Conservation (phyloP, 768 basidiomycete genomes). For the Psilocybe cyanescens region DNA sequence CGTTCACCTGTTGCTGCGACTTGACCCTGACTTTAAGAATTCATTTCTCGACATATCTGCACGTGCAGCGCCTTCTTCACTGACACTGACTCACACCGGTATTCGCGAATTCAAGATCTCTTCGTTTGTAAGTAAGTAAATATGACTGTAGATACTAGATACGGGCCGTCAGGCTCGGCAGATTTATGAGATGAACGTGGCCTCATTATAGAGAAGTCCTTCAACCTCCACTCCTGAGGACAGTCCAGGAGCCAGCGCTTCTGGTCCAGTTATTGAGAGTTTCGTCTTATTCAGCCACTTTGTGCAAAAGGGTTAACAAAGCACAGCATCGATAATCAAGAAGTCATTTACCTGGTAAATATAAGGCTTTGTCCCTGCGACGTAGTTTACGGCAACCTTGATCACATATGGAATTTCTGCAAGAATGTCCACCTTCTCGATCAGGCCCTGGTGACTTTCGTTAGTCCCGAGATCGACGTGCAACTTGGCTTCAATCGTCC, state of each 20-base stretch:
- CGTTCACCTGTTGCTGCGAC: conserved; percentile 8
- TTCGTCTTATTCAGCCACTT: conserved; percentile 55
- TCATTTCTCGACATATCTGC: not conserved
- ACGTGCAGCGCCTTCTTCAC: conserved; percentile 11
- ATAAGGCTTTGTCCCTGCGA: conserved; percentile 91
- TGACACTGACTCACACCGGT: not conserved
- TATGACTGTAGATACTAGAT: conserved; percentile 11
- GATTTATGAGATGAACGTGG: conserved; percentile 79
- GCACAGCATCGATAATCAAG: not conserved
- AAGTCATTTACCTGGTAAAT: conserved; percentile 76
- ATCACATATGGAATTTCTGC: conserved; percentile 94
- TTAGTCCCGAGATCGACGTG: conserved; percentile 61
- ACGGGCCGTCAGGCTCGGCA: conserved; percentile 1
- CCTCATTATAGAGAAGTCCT: conserved; percentile 85
- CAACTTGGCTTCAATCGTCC: conserved; percentile 59
- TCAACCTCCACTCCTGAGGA: conserved; percentile 52
- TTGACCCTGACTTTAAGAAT: conserved; percentile 2
- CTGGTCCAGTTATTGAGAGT: conserved; percentile 46
- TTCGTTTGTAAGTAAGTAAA: conserved; percentile 7
- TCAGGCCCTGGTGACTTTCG: conserved; percentile 67
- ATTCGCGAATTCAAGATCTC: not conserved
- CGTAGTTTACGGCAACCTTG: conserved; percentile 92
- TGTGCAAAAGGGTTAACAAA: conserved; percentile 21
- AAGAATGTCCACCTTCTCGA: conserved; percentile 94
- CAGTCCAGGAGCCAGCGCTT: conserved; percentile 40